These are phyloP conservation scores for Coprinopsis strossmayeri DNA, from an alignment of 768 basidiomycete genomes.

Conservation along the genomic window DNA sequence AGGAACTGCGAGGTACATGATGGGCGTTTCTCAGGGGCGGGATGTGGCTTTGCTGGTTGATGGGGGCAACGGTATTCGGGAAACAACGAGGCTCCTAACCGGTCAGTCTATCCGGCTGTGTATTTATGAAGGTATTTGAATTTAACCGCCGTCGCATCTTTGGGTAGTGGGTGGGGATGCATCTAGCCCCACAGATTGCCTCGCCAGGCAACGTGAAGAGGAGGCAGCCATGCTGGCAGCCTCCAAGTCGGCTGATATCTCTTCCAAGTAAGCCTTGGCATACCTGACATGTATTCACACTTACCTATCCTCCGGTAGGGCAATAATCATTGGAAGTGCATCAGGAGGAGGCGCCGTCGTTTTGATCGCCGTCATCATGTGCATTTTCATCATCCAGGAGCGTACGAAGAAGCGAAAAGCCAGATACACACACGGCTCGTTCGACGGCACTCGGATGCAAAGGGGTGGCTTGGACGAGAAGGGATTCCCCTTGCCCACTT, in stretches of 20 bases:
- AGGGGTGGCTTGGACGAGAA: background rate
- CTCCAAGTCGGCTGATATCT: background rate
- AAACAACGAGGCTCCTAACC: constrained; percentile 37
- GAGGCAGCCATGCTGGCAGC: background rate
- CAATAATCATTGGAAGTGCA: constrained; percentile 39
- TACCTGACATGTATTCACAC: too few relatives aligned
- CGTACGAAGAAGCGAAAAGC: constrained; percentile 19
- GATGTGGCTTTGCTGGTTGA: constrained; percentile 39
- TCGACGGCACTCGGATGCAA: constrained; percentile 5
- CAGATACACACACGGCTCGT: background rate
- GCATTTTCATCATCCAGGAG: constrained; percentile 35
- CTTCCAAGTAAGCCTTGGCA: background rate
- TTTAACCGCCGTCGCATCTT: background rate
- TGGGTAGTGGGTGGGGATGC: constrained; percentile 1
- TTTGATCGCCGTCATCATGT: constrained; percentile 35
- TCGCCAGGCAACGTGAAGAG: background rate
- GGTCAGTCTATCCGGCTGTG: constrained; percentile 27
- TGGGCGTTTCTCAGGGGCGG: constrained; percentile 30
- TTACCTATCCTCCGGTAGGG: constrained; percentile 21
- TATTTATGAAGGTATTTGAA: background rate
- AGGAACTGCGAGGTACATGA: constrained; percentile 35
- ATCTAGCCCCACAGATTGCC: constrained; percentile 5
- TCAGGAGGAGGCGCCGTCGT: constrained; percentile 33
- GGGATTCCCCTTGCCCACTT: background rate
- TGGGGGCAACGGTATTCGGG: constrained; percentile 29